Base-by-base conservation (phyloP, 139 green algal species). In the Chlamydomonas sphaeroides region DNA sequence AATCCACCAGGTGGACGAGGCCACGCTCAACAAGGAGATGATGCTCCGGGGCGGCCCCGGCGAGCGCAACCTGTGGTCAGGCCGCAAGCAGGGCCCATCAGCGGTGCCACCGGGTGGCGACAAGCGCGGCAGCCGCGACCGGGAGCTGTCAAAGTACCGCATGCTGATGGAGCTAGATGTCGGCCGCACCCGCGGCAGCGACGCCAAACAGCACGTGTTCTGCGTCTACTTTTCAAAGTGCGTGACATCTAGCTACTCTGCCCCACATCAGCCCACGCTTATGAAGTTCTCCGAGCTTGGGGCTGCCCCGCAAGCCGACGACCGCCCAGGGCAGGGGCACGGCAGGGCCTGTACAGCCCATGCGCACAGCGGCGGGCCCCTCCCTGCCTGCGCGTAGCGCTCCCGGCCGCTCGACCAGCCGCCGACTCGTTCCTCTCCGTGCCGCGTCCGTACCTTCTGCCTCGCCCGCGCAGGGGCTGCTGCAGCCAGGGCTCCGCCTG, bases 211-310 rank as follows among this genome's bases (percentile, higher is more conserved):
- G 42, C 65, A 68, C 66, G 87, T 85, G 65, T 94, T 91, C 73
- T 96, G 93, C 84, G 35, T 92, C 61, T 96, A 94, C 87, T 96
- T 96, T 89, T 88, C 90, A 2, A 92, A 90, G 90, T 92, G 51
- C 36, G 73, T n/a, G n/a, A n/a, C n/a, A n/a, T n/a, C n/a, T n/a
- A n/a, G n/a, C n/a, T n/a, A n/a, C n/a, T n/a, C n/a, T n/a, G n/a
- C n/a, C n/a, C n/a, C n/a, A n/a, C n/a, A n/a, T n/a, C n/a, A n/a
- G n/a, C n/a, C n/a, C n/a, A n/a, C n/a, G n/a, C n/a, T n/a, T n/a
- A n/a, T n/a, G n/a, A n/a, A n/a, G n/a, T n/a, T n/a, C n/a, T n/a
- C n/a, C n/a, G n/a, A n/a, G n/a, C n/a, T n/a, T n/a, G n/a, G n/a
- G n/a, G n/a, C n/a, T n/a, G n/a, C n/a, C n/a, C n/a, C n/a, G n/a